Conservation (phyloP, 140 eudicot genomes). For the Flaveria floridana region DNA sequence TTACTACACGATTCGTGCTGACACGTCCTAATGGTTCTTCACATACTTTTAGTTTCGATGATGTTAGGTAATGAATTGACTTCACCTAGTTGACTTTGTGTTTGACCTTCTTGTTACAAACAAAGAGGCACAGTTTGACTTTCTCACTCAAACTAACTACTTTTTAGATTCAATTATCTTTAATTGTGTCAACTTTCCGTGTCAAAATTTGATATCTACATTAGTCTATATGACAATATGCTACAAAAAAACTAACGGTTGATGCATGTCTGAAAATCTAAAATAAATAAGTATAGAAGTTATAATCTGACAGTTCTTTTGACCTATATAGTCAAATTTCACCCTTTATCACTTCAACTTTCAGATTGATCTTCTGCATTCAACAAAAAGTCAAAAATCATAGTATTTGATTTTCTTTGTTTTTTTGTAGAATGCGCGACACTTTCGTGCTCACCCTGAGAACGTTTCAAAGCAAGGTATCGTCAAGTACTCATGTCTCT, state of each 20-base stretch:
- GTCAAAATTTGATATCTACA: neutral
- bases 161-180: neutral
- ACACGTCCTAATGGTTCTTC: conserved; percentile 64
- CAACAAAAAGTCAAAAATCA: neutral
- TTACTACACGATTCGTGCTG: conserved; percentile 68
- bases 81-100: conserved; percentile 20
- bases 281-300: neutral
- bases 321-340: conserved; percentile 19
- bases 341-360: neutral
- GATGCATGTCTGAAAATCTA: neutral
- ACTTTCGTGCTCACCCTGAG: conserved; percentile 81
- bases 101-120: neutral
- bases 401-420: conserved; percentile 3
- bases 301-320: neutral
- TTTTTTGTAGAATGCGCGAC: conserved; percentile 62
- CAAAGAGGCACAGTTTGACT: conserved; percentile 13
- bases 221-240: too few relatives aligned
- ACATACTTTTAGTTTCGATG: conserved; percentile 60
- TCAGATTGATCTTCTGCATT: conserved; percentile 7
- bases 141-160: conserved; percentile 2
- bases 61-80: conserved; percentile 55
- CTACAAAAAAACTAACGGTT: neutral
- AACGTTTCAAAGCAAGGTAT: conserved; percentile 87
- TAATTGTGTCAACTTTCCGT: neutral
- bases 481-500: neutral